Evolutionary conservation across 2,329 filamentous ascomycete species (phyloP), one percentile per base, ranked within the genome.

Genomic region (Fusarium buharicum): DNA sequence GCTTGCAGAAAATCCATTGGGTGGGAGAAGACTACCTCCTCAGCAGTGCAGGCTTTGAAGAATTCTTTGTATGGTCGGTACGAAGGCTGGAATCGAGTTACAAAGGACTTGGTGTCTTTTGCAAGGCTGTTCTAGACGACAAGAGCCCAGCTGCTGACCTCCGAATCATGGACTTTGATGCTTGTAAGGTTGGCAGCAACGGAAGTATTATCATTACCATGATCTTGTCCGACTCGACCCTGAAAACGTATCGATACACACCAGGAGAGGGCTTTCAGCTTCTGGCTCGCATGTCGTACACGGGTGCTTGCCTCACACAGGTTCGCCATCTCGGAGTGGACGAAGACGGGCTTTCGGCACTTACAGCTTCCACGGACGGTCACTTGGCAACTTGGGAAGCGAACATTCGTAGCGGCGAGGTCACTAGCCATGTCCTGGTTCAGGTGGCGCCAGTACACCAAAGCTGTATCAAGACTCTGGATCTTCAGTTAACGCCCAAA

Each of bases 1-100:
- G 94, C 1, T 86, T 98, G 8, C 94, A 97, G 73, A 84, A 88
- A 59, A 79, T 97, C 1, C 84, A 84, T 57, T 98, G 92, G 91
- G 86, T 90, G 2, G 82, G 85, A 41, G 85, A 89, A 3, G 74
- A 80, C 1, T 90, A 89, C 67, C 84, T 99, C 3, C 90, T 98
- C 73, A 97, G 91, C 64, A 93, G 92, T 69, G 92, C 86, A 6
- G 95, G 93, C 0, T 89, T 87, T 59, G 94, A 97, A 73, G 94
- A 99, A 75, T 90, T 98, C 62, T 94, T 89, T 68, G 84, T 93
- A 11, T 99, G 95, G 94, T 83, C 85, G 36, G 75, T 94, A 30
- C 80, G 79, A 41, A 70, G 72, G 11, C 73, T 90, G 7, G 80
- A 86, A 22, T 78, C 81, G 2, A 76, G 72, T 12, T 81, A 82